Conservation (phyloP, 2,329 filamentous ascomycete genomes). For the Alternaria longipes region DNA sequence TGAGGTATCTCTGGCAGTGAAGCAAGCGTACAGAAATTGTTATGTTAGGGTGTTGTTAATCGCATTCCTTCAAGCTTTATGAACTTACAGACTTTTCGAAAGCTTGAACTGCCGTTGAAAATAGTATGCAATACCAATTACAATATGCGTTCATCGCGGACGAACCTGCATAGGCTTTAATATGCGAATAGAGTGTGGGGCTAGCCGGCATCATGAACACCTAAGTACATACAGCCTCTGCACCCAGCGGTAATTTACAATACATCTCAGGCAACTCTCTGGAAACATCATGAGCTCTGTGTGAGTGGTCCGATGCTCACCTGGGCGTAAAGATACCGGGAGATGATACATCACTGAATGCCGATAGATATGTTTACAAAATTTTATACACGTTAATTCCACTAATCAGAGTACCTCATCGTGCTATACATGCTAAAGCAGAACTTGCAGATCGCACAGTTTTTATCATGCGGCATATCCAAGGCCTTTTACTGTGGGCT, state of each 20-base stretch:
- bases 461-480: too few relatives aligned
- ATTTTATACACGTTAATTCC: background rate
- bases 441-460: background rate
- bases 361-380: background rate
- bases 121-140: background rate
- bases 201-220: background rate
- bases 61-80: background rate
- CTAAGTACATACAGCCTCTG: background rate
- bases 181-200: conserved; percentile 16
- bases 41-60: accelerated
- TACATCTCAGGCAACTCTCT: background rate
- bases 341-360: background rate
- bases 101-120: background rate
- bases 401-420: background rate
- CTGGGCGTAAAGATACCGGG: background rate
- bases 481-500: background rate
- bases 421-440: background rate
- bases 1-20: background rate
- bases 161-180: conserved; percentile 2
- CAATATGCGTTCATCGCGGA: background rate
- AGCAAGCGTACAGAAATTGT: background rate
- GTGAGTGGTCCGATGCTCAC: background rate
- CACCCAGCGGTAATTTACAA: background rate
- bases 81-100: background rate
- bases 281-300: background rate